phyloP scores from a whole-genome alignment of 1,284 basidiomycete species.

The Pterulicium gracile region DNA sequence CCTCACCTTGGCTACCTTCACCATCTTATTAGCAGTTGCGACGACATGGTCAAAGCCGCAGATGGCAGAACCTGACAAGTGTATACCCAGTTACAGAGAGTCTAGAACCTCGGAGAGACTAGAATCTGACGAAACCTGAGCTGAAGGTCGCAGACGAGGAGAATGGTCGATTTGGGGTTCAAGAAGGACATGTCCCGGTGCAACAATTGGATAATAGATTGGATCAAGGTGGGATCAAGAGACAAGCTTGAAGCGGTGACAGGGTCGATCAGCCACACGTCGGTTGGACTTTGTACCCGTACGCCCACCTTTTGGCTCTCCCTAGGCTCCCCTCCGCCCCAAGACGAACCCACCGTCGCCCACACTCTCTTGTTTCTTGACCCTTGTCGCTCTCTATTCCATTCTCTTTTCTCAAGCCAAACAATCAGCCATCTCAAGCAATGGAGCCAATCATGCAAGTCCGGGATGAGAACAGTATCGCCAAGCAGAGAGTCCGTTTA shows the following conservation, averaged over 20 bases:
- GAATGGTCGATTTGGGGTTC: conserved; percentile 38
- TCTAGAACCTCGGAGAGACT: not conserved
- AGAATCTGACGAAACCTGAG: conserved; percentile 53
- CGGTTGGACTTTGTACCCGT: no score
- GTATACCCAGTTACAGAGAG: conserved; percentile 2
- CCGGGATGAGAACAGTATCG: conserved; percentile 26
- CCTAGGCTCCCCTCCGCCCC: not conserved
- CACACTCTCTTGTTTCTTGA: not conserved
- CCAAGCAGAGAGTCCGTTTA: conserved; percentile 32
- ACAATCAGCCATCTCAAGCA: conserved; percentile 5
- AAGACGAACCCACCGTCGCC: conserved; percentile 1
- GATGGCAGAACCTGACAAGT: conserved; percentile 36
- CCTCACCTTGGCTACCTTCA: conserved; percentile 63
- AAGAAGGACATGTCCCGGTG: conserved; percentile 20
- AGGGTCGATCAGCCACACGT: no score
- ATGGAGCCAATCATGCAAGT: not conserved
- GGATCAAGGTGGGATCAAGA: not conserved
- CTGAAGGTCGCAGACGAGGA: conserved; percentile 79
- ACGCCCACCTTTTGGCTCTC: not conserved
- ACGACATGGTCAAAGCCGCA: conserved; percentile 65
- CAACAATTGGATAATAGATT: not conserved
- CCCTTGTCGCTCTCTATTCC: conserved; percentile 12
- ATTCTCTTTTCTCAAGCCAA: conserved; percentile 19
- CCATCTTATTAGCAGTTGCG: conserved; percentile 59
- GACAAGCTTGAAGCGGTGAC: not conserved